phyloP scores from a whole-genome alignment of 225 moss, liverwort and hornwort species.

The Straminergon stramineum region DNA sequence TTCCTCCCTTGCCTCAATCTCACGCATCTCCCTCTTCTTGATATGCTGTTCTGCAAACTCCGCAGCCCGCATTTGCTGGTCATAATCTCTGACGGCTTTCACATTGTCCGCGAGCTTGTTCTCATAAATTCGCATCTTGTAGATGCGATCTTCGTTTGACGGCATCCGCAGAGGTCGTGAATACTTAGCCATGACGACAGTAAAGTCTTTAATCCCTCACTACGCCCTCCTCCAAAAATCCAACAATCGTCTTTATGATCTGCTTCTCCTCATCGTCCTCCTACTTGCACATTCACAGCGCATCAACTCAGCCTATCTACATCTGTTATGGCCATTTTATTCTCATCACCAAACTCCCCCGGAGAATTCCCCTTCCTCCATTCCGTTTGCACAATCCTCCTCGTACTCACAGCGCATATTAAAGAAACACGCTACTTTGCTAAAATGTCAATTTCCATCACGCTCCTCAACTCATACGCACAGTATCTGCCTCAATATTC shows the following conservation, averaged over 20 bases:
- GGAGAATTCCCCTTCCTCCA: background rate
- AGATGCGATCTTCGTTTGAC: slow-evolving; percentile 92
- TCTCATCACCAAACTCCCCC: background rate
- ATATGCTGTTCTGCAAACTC: slow-evolving; percentile 58
- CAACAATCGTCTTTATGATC: background rate
- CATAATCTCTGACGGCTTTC: slow-evolving; percentile 51
- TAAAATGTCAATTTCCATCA: background rate
- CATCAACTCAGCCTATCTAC: background rate
- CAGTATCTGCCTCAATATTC: background rate
- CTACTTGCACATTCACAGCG: background rate
- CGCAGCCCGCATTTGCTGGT: slow-evolving; percentile 65
- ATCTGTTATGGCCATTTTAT: background rate
- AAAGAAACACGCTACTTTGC: background rate
- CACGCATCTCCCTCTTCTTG: slow-evolving; percentile 40
- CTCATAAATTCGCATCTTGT: slow-evolving; percentile 77
- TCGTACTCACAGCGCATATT: background rate
- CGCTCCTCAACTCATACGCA: background rate
- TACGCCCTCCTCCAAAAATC: background rate
- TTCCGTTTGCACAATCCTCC: background rate
- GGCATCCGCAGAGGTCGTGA: slow-evolving; percentile 60
- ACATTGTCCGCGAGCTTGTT: slow-evolving; percentile 60
- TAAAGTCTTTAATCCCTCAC: background rate
- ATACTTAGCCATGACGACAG: slow-evolving; percentile 33
- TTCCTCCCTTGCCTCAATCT: slow-evolving; percentile 43
- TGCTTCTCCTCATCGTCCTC: background rate